Percentiles rank a stretch among this genome's conserved stretches.
These are phyloP conservation scores for Lanzia echinophila DNA, from an alignment of 2,329 filamentous ascomycete species.

Conservation along the genomic window DNA sequence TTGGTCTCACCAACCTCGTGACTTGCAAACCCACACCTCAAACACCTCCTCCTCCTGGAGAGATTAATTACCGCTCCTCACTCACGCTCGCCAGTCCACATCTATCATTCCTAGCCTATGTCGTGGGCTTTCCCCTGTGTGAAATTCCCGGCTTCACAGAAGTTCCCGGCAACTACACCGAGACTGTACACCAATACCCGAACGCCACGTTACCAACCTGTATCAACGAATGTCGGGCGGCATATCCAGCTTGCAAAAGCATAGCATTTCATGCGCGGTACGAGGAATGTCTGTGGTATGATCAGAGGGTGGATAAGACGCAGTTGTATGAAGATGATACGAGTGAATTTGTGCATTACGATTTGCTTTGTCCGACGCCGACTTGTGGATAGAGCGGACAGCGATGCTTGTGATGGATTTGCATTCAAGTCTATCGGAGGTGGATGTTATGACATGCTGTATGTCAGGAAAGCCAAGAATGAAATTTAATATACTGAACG, in stretches of 20 bases:
- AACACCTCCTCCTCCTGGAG: conserved; percentile 1
- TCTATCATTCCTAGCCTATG: background rate
- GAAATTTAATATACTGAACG: too few relatives aligned
- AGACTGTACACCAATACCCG: background rate
- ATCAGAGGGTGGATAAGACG: background rate
- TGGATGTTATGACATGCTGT: background rate
- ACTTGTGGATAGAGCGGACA: background rate
- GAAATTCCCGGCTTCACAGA: background rate
- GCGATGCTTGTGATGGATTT: background rate
- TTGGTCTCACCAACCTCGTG: conserved; percentile 1
- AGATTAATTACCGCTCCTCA: background rate
- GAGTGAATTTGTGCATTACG: conserved; percentile 8
- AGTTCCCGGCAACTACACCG: background rate
- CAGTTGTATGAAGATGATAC: conserved; percentile 3
- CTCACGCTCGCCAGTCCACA: background rate
- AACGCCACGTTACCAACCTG: background rate
- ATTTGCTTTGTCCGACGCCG: conserved; percentile 3
- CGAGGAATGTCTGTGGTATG: conserved; percentile 4
- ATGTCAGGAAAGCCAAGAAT: too few relatives aligned
- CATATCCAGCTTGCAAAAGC: conserved; percentile 2
- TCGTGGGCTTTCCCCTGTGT: background rate
- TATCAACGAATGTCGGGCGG: conserved; percentile 4
- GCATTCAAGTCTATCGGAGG: too few relatives aligned
- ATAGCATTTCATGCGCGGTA: conserved; percentile 1
- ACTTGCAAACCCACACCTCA: background rate